Evolutionary conservation across 768 basidiomycete species (phyloP).

Genomic region (Stropharia rugosoannulata): DNA sequence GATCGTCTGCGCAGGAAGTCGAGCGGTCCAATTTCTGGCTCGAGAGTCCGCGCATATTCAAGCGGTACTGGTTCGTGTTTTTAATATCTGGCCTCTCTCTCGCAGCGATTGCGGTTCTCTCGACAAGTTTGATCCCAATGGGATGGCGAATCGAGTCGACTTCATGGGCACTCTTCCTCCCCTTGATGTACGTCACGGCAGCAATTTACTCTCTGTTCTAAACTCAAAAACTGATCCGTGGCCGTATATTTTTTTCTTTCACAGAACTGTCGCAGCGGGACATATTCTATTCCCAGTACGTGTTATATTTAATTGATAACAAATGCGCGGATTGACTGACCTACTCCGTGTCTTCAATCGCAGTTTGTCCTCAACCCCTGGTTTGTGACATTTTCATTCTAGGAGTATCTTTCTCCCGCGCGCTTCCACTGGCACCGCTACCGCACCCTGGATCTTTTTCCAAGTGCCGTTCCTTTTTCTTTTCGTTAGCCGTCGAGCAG

Average conservation of each 20-base stretch:
- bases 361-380: slow-evolving; percentile 85
- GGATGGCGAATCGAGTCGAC: slow-evolving; percentile 63
- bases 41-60: slow-evolving; percentile 82
- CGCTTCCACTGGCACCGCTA: neutral
- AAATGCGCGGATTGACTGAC: slow-evolving; percentile 6
- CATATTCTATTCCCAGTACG: slow-evolving; percentile 77
- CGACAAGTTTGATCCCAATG: slow-evolving; percentile 49
- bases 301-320: slow-evolving; percentile 11
- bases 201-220: neutral
- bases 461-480: slow-evolving; percentile 2
- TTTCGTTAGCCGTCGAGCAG: slow-evolving; percentile 1
- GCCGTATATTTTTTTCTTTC: slow-evolving; percentile 6
- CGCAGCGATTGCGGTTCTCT: slow-evolving; percentile 56
- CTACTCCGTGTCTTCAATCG: neutral
- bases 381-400: slow-evolving; percentile 82
- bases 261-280: slow-evolving; percentile 58
- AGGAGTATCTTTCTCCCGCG: slow-evolving; percentile 8
- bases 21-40: slow-evolving; percentile 89
- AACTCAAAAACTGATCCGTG: slow-evolving; percentile 2
- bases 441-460: neutral
- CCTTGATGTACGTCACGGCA: slow-evolving; percentile 54
- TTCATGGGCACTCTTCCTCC: slow-evolving; percentile 77
- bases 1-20: slow-evolving; percentile 57
- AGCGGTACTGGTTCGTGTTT: slow-evolving; percentile 73
- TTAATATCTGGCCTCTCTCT: slow-evolving; percentile 50